Evolutionary conservation across 2,329 filamentous ascomycete species (phyloP), one percentile per base, ranked within the genome.

Genomic region (Monosporascus cannonballus): DNA sequence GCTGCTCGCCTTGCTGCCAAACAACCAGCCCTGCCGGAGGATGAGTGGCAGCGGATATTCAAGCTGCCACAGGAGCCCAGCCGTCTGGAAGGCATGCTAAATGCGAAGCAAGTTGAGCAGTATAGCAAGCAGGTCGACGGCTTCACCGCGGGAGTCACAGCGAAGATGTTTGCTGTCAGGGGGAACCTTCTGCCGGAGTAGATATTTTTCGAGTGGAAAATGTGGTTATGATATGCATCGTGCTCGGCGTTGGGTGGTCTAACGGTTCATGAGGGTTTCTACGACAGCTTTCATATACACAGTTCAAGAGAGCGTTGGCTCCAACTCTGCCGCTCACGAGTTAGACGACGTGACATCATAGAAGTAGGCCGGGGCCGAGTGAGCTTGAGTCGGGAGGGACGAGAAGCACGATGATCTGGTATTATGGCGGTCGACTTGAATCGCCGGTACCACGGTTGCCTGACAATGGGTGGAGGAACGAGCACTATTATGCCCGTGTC

Each of bases 151-250:
- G 87, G 85, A 59, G 88, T 96, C 62, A 95, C 84, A 58, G 86
- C 90, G 60, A 99, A 99, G 85, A 96, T 99, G 93, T 99, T 99
- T 72, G 92, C 92, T 39, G 90, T 96, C 56, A 86, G 92, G 69
- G 83, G 83, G 61, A 85, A 83, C 70, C 70, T 86, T 61, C 68
- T 84, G 64, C 81, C 83, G 46, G 80, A 84, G 74, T 76, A 69
- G 62, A 51, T 8, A 36, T 39, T 24, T 51, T 51, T 56, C 48
- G 53, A 57, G 53, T 56, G 54, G 47, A 30, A 39, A 41, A 44
- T 56, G 50, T 59, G 54, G 52, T 42, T 30, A 45, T 48, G 51
- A 42, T 55, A 62, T 65, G 66, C 66, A 67, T 68, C 62, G 60
- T 64, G 64, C 64, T 63, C 61, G 65, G 65, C 66, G 65, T 68